Conservation (phyloP, 1,284 basidiomycete species). For the Leccinum pachyderme region DNA sequence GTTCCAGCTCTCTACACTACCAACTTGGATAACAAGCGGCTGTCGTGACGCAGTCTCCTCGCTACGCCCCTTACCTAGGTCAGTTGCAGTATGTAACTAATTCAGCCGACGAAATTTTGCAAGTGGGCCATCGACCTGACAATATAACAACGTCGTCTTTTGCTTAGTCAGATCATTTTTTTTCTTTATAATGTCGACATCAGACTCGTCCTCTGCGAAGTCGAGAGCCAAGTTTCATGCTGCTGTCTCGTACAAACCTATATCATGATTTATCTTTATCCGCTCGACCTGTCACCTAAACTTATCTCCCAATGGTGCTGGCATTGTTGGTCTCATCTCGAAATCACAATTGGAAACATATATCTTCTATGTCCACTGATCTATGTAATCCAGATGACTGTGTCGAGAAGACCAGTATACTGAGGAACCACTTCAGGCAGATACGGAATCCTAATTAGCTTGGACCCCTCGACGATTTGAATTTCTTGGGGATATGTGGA, state of each 20-base stretch:
- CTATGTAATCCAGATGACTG: conserved; percentile 22
- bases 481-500: no score
- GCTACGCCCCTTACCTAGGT: not conserved
- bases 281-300: no score
- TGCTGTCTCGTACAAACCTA: conserved; percentile 5
- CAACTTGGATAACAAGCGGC: not conserved
- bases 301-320: conserved; percentile 14
- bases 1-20: not conserved
- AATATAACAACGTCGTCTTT: no score
- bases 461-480: conserved; percentile 7
- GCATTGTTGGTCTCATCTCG: conserved; percentile 21
- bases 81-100: not conserved
- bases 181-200: not conserved
- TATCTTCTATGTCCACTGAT: no score
- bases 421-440: no score
- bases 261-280: not conserved
- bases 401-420: not conserved
- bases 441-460: not conserved
- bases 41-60: not conserved
- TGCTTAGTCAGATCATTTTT: not conserved
- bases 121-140: no score
- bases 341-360: conserved; percentile 22
- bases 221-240: not conserved
- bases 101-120: no score
- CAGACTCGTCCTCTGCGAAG: no score